Base-by-base conservation (phyloP, 345 rosid genomes). In the Eutrema japonicum region DNA sequence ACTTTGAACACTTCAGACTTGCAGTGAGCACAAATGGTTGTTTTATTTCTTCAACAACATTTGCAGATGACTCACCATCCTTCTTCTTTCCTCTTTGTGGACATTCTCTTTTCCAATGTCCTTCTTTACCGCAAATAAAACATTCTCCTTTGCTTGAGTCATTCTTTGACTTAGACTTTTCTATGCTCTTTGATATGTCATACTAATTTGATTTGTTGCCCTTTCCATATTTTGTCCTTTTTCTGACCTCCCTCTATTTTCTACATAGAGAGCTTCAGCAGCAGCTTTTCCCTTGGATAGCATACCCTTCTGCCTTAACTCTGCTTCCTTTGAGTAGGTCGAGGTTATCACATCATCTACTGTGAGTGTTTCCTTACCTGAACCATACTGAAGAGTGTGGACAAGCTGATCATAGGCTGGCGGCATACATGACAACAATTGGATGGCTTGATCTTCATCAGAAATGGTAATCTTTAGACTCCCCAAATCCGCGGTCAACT, bases 151-250 rank as follows among this genome's bases (percentile, higher is more conserved):
- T 30, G 3, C 3, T 4, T 30, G 33, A 30, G 5, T 30, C 33
- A 4, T 30, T 30, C 3, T 30, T 30, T 30, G 33, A 2, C 3
- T 30, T 30, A 30, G 3, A 30, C 33, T 22, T 22, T 1, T 1
- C 26, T 22, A 1, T 22, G 26, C 26, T 22, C 26, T 22, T 22
- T 22, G 26, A 22, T 22, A 1, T 22, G 2, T 22, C 26, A 22
- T 22, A 1, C 26, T 0, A 0, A 0, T 22, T 22, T 2, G 10
- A 0, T 2, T 2, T 38, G 3, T 32, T 38, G 11, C 8, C 8
- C 0, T 38, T 8, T 2, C 8, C 8, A 38, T 8, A 8, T 8
- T 0, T 0, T 8, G 0, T 9, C 3, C 8, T 8, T 10, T 8
- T 10, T 8, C 2, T 1, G 11, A 38, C 2, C 41, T 38, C 1